Evolutionary conservation across 169 alveolate species (phyloP).

Genomic region (Plasmodium gallinaceum): DNA sequence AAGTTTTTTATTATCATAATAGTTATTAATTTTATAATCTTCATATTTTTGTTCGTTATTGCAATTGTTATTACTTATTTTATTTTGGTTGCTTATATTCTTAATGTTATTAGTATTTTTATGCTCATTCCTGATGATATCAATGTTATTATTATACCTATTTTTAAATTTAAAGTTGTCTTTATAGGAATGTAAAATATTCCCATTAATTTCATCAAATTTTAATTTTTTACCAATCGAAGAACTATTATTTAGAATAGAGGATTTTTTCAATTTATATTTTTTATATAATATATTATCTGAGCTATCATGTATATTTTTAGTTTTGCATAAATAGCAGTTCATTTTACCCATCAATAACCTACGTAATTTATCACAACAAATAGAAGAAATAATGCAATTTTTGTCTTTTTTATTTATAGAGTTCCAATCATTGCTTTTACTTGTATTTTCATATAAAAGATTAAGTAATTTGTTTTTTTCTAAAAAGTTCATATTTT

Average conservation of each 20-base stretch:
- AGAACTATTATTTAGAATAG: slow-evolving; percentile 12
- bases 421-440: neutral
- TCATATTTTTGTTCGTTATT: neutral
- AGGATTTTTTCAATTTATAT: slow-evolving; percentile 9
- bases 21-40: neutral
- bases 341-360: slow-evolving; percentile 23
- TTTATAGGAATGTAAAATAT: too few relatives aligned
- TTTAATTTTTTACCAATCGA: slow-evolving; percentile 11
- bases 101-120: neutral
- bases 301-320: neutral
- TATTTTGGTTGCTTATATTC: neutral
- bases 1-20: neutral
- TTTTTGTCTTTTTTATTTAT: slow-evolving; percentile 6
- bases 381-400: slow-evolving; percentile 13
- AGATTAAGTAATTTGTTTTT: neutral
- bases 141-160: too few relatives aligned
- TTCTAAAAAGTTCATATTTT: too few relatives aligned
- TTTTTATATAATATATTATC: neutral
- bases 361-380: slow-evolving; percentile 18
- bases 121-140: neutral
- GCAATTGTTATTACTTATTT: neutral
- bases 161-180: too few relatives aligned
- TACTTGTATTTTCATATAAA: slow-evolving; percentile 7
- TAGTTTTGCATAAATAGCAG: slow-evolving; percentile 21
- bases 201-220: neutral